phyloP scores from a whole-genome alignment of 2,329 filamentous ascomycete genomes.

The Lasiodiplodia theobromae region DNA sequence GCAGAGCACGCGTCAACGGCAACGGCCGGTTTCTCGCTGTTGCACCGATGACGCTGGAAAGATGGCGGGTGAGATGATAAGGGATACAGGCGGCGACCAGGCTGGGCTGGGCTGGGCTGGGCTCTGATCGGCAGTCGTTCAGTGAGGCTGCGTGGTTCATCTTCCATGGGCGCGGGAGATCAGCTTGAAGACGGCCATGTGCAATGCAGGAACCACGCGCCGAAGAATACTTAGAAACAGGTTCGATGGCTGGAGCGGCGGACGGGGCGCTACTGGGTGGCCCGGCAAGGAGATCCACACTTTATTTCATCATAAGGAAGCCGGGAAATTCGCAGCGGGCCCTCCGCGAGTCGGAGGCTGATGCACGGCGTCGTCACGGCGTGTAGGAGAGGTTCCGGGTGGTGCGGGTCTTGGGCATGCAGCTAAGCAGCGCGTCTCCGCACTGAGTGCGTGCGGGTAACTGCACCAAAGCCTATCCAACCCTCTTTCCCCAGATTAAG shows the following conservation, averaged over 20 bases:
- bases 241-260: neutral
- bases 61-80: neutral
- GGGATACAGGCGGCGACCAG: neutral
- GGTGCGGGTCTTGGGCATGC: neutral
- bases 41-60: neutral
- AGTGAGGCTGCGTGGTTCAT: neutral
- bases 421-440: constrained; percentile 1
- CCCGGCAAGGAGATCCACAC: neutral
- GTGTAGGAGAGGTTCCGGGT: neutral
- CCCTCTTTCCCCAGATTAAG: constrained; percentile 28
- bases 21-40: neutral
- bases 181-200: neutral
- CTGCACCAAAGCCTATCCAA: constrained; percentile 26
- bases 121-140: neutral
- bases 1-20: too few relatives aligned
- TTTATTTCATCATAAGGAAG: neutral
- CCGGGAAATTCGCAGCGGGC: neutral
- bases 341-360: neutral
- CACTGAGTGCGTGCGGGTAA: constrained; percentile 18
- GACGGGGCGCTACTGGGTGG: neutral
- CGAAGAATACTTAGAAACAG: neutral
- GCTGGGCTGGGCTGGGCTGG: neutral
- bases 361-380: neutral
- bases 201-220: neutral
- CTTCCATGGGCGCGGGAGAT: neutral